Base-by-base conservation (phyloP, 2,329 filamentous ascomycete species). In the Orbilia brochopaga region DNA sequence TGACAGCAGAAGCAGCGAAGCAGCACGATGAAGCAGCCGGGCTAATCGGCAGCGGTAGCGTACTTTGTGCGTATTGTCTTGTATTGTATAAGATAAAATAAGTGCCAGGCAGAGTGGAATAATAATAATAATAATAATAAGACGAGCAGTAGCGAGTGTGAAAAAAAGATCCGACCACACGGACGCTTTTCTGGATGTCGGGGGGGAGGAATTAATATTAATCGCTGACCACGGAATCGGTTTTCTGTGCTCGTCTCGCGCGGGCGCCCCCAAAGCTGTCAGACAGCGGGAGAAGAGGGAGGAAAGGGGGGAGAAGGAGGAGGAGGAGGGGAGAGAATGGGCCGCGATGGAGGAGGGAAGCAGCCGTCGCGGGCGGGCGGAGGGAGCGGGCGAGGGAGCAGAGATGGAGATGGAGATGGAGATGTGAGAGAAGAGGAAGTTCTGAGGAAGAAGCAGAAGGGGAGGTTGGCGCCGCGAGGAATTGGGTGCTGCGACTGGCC, bases 291-390 rank as follows among this genome's bases (percentile, higher is more conserved):
- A 32, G 51, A 58, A 19, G 57, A 35, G 32, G 57, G 64, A 52
- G 27, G 72, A 52, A 62, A 30, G 66, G 60, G 35, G 52, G 55
- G 72, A 73, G 55, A 55, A 46, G 27, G 62, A 65, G 24, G 56
- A 23, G 57, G 61, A 67, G 65, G 63, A 64, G 66, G 67, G 40
- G 61, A 73, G 56, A 48, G 55, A 35, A 52, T 56, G 60, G 52
- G 46, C 53, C 57, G 62, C 37, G 48, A 42, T 40, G 51, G 46
- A 66, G 48, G 42, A 63, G 54, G n/a, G 8, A 51, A 50, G 46
- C 15, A 35, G 24, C 32, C 15, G 58, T 54, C 56, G 53, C 51
- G 44, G 46, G 69, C 52, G 57, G 61, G 40, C 37, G 59, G 61
- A 73, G n/a, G n/a, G n/a, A n/a, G n/a, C n/a, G n/a, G n/a, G n/a